These are phyloP conservation scores for Microglena sp. DNA, from an alignment of 139 green algal genomes.

Conservation along the genomic window DNA sequence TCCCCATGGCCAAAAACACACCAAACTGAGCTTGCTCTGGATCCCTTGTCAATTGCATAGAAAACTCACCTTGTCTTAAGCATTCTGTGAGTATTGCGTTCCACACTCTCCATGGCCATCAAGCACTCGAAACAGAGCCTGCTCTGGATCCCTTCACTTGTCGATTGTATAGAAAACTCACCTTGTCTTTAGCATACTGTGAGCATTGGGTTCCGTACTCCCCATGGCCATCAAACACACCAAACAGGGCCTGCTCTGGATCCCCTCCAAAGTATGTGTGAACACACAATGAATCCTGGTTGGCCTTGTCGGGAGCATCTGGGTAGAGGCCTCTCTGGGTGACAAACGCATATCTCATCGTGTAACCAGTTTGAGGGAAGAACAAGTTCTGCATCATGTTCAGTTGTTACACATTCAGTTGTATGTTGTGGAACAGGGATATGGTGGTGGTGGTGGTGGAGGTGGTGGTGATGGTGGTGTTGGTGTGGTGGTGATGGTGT, in stretches of 20 bases:
- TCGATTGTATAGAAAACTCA: too few species aligned
- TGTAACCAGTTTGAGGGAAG: slow-evolving; percentile 37
- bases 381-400: slow-evolving; percentile 30
- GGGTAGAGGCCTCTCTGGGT: slow-evolving; percentile 86
- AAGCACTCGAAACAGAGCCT: too few species aligned
- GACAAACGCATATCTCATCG: slow-evolving; percentile 69
- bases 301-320: slow-evolving; percentile 69
- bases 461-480: too few species aligned
- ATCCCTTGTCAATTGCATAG: too few species aligned
- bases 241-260: slow-evolving; percentile 54
- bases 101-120: too few species aligned
- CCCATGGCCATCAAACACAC: slow-evolving; percentile 84
- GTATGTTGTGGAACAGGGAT: too few species aligned
- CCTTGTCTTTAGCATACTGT: slow-evolving; percentile 70
- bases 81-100: slow-evolving; percentile 62
- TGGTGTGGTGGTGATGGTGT: too few species aligned
- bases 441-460: too few species aligned
- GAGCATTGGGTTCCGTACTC: slow-evolving; percentile 59
- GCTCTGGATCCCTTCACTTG: too few species aligned
- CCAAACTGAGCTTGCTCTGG: too few species aligned
- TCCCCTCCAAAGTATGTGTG: slow-evolving; percentile 52
- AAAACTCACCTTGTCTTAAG: slow-evolving; percentile 61
- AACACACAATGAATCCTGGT: slow-evolving; percentile 79
- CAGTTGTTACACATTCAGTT: too few species aligned
- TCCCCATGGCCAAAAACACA: too few species aligned